phyloP scores from a whole-genome alignment of 345 rosid genomes.

The Lumnitzera littorea region DNA sequence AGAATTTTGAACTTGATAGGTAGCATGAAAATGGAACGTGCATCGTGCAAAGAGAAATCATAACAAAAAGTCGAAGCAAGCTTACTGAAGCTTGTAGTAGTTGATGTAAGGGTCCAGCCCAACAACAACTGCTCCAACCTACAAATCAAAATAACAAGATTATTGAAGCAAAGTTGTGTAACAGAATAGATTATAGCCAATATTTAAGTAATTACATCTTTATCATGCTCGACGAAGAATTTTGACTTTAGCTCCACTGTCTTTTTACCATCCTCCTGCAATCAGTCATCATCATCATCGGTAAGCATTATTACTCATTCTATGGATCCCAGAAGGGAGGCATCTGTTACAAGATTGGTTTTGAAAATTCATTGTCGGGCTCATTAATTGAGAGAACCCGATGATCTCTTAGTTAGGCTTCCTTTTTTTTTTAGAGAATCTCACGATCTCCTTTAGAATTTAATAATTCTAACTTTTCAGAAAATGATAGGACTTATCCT shows the following conservation, averaged over 20 bases:
- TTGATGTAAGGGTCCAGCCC: conserved; percentile 76
- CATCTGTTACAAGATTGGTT: too few relatives aligned
- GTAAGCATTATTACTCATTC: too few relatives aligned
- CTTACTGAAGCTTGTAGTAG: conserved; percentile 95
- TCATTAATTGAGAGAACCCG: too few relatives aligned
- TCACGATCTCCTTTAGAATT: too few relatives aligned
- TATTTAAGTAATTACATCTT: conserved; percentile 40
- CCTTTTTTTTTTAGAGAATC: too few relatives aligned
- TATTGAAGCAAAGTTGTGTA: conserved; percentile 8
- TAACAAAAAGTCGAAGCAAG: conserved; percentile 10
- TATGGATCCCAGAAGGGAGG: too few relatives aligned
- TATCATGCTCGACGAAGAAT: conserved; percentile 62
- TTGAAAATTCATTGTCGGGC: too few relatives aligned
- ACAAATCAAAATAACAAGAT: conserved; percentile 14
- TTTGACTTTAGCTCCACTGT: conserved; percentile 52
- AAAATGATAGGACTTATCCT: too few relatives aligned
- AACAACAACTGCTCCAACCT: conserved; percentile 97
- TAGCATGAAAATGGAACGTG: not conserved
- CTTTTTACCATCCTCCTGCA: conserved; percentile 82
- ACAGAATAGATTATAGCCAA: conserved; percentile 3
- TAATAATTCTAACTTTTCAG: too few relatives aligned
- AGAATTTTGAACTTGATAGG: not conserved
- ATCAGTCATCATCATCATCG: not conserved
- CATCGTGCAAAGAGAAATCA: conserved; percentile 3
- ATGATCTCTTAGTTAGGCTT: too few relatives aligned